phyloP scores from a whole-genome alignment of 495 filamentous ascomycete genomes.

The Elaphomyces granulatus region DNA sequence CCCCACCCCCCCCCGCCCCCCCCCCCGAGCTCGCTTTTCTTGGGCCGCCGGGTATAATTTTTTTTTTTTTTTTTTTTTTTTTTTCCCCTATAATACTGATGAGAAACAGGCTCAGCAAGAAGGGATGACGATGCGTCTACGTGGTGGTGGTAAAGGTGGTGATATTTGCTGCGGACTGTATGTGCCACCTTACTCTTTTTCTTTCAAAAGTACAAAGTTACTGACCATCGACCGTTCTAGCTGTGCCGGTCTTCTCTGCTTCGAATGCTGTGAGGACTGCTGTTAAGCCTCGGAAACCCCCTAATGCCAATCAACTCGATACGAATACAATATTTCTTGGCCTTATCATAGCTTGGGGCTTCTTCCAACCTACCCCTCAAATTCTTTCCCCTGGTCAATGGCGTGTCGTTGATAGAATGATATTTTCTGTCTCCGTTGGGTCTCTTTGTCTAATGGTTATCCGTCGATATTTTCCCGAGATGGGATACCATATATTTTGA shows the following conservation, averaged over 20 bases:
- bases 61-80: neutral
- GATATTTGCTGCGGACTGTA: slow-evolving; percentile 35
- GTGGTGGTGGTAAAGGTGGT: slow-evolving; percentile 24
- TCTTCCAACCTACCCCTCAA: no score
- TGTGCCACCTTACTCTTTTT: slow-evolving; percentile 9
- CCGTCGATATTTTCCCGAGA: no score
- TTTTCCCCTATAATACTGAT: neutral
- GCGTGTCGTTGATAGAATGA: no score
- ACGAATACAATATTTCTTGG: no score
- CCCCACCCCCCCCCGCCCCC: no score
- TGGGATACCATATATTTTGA: no score
- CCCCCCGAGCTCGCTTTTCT: no score
- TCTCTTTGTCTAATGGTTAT: no score
- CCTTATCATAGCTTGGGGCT: neutral
- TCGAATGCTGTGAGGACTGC: slow-evolving; percentile 34
- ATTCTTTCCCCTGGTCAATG: no score
- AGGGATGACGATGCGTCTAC: slow-evolving; percentile 26
- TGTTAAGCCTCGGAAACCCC: slow-evolving; percentile 17
- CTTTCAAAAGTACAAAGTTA: neutral
- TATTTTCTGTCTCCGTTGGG: no score
- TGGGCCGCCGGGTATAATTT: neutral
- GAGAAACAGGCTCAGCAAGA: slow-evolving; percentile 22
- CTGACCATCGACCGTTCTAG: slow-evolving; percentile 13
- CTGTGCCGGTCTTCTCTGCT: slow-evolving; percentile 29
- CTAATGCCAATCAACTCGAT: no score